These are phyloP conservation scores for Pseudognaphalium luteoalbum DNA, from an alignment of 129 eudicot genomes.

Conservation along the genomic window DNA sequence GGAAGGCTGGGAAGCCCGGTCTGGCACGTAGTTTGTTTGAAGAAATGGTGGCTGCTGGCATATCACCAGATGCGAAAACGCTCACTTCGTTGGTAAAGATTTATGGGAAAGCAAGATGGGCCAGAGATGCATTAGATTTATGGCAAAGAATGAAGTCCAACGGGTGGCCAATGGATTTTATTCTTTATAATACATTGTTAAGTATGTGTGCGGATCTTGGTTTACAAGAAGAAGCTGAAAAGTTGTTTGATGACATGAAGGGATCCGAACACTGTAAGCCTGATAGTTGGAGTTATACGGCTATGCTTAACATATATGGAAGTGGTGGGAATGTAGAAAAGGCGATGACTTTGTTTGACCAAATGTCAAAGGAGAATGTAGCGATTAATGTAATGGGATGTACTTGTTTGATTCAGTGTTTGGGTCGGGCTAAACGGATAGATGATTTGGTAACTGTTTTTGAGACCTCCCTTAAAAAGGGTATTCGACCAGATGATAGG, in stretches of 20 bases:
- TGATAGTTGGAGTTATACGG: conserved; percentile 74
- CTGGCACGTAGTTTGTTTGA: conserved; percentile 63
- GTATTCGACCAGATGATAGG: conserved; percentile 65
- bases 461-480: conserved; percentile 44
- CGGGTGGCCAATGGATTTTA: conserved; percentile 71
- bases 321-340: conserved; percentile 63
- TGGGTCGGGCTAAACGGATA: conserved; percentile 57
- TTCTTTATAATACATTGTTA: conserved; percentile 60
- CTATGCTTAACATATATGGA: conserved; percentile 66
- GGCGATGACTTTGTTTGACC: conserved; percentile 60
- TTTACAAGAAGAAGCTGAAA: conserved; percentile 63
- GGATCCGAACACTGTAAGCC: conserved; percentile 45
- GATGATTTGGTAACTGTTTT: conserved; percentile 59
- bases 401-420: conserved; percentile 72
- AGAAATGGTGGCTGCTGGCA: conserved; percentile 63
- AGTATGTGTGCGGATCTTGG: conserved; percentile 83
- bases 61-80: conserved; percentile 60
- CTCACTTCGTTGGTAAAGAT: conserved; percentile 61
- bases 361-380: conserved; percentile 50
- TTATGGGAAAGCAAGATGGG: conserved; percentile 74
- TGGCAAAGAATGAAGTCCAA: conserved; percentile 65
- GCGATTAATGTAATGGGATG: conserved; percentile 66
- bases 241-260: conserved; percentile 65
- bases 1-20: conserved; percentile 65
- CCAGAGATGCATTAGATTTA: conserved; percentile 57